phyloP scores from a whole-genome alignment of 2,329 filamentous ascomycete genomes.

The Epichloe baconii region DNA sequence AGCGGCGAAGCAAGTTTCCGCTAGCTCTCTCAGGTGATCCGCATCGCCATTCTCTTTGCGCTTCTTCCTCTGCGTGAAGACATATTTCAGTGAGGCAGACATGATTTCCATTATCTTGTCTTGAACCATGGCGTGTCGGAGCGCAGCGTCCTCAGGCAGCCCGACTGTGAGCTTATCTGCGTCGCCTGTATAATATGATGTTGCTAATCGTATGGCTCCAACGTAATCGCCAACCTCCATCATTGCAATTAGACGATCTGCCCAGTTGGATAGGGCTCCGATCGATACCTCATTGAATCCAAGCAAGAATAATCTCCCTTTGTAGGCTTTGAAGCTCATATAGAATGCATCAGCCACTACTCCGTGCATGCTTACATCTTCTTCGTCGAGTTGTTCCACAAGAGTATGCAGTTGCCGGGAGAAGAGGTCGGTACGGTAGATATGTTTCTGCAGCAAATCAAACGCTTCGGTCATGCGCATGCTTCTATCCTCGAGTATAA shows the following conservation, averaged over 20 bases:
- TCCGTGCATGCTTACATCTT: slow-evolving; percentile 81
- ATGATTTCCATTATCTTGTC: slow-evolving; percentile 92
- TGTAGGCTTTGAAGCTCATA: slow-evolving; percentile 95
- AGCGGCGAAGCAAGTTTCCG: slow-evolving; percentile 70
- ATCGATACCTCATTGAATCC: slow-evolving; percentile 91
- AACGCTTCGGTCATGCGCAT: slow-evolving; percentile 92
- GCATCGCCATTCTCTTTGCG: slow-evolving; percentile 32
- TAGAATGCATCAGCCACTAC: slow-evolving; percentile 95
- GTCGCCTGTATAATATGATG: slow-evolving; percentile 80
- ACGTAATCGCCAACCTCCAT: slow-evolving; percentile 98
- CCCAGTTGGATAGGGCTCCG: slow-evolving; percentile 91
- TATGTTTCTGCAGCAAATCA: slow-evolving; percentile 80
- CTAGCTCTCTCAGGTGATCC: slow-evolving; percentile 60
- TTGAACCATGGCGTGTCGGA: slow-evolving; percentile 69
- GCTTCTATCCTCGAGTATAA: slow-evolving; percentile 79
- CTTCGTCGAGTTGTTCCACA: slow-evolving; percentile 79
- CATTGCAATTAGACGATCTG: slow-evolving; percentile 78
- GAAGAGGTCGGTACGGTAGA: slow-evolving; percentile 84
- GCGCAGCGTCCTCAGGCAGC: slow-evolving; percentile 65
- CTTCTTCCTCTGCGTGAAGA: slow-evolving; percentile 55
- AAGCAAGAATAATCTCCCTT: slow-evolving; percentile 80
- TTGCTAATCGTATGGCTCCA: slow-evolving; percentile 77
- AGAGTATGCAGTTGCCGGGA: slow-evolving; percentile 72
- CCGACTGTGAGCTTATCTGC: slow-evolving; percentile 92
- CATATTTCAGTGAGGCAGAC: slow-evolving; percentile 78